Base-by-base conservation (phyloP, 2,329 filamentous ascomycete species). In the Aureobasidium sp. region DNA sequence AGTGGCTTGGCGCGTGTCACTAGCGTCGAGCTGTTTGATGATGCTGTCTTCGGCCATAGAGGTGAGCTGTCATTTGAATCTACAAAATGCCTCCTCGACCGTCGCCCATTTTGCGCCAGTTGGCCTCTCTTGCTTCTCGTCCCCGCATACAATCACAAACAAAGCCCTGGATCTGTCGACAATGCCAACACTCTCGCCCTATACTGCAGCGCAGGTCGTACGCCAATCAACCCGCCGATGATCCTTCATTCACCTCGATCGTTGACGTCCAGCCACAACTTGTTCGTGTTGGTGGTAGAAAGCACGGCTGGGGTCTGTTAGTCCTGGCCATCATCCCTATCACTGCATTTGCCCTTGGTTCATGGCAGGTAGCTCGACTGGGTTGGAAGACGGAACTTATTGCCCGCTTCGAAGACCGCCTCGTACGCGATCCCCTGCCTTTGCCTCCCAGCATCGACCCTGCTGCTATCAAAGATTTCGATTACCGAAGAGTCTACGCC, bases 301-400 rank as follows among this genome's bases (percentile, higher is more conserved):
- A 78, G 56, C 90, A 96, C 74, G 88, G 88, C 1, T 83, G 84
- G 0, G 90, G 90, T 0, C 77, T 95, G 8, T 81, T 93, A 30
- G 76, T 95, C 56, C 79, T 95, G 10, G 88, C 88, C 35, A 72
- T 95, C 49, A 97, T 98, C 63, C 93, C 93, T 44, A 71, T 95
- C 56, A 96, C 90, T 1, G 89, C 93, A 10, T 95, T 98, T 69
- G 75, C 77, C 52, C 83, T 98, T 14, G 93, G 93, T 25, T 88
- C 88, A 58, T 98, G 93, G 93, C 93, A 98, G 68, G 87, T 98
- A 51, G 83, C 95, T 68, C 86, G 93, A 10, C 80, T 98, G 1
- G 82, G 84, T 55, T 95, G 91, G 90, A 98, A 98, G 69, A 90
- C 89, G 3, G 86, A 95, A 40, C 77, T 98, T 11, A 84, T 98